Base-by-base conservation (phyloP, 768 basidiomycete species). In the Boletellus sp. region DNA sequence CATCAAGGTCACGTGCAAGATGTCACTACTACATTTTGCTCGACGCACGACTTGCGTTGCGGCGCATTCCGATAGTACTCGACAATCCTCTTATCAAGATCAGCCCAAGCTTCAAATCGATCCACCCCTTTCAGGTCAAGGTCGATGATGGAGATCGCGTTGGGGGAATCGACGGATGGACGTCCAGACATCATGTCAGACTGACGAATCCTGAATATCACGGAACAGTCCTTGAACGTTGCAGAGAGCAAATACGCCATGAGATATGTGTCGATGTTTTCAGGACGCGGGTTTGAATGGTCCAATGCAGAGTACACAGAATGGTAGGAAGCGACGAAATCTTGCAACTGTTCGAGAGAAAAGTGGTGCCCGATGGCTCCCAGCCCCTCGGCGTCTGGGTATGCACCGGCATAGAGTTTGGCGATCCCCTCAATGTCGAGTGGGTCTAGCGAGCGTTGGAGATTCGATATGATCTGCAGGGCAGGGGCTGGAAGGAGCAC, bases 151-250 rank as follows among this genome's bases (percentile, higher is more conserved):
- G 79, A 84, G 23, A 89, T 75, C 16, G 70, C 68, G 57, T 51
- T 70, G 67, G 47, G 51, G 34, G 42, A 48, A 39, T 34, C 46
- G 24, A 36, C 71, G 51, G 52, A 78, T 67, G 41, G 72, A 60
- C 20, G 16, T 12, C 40, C 47, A 42, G 39, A 37, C 16, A 19
- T 9, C 13, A 34, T 26, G 24, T 51, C 48, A 10, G 56, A 41
- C 13, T 41, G 56, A 50, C 37, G 42, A 42, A 59, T 52, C 19
- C 74, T 71, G 33, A 85, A 53, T 47, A 87, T 80, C 46, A 87
- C 50, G 1, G 94, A 96, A 70, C 95, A 99, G 67, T 99, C 95
- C 66, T 99, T 99, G 78, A 99, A 93, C 6, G 90, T 89, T 22
- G 91, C 91, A 5, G 92, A 92, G 45, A 97, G 83, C 19, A 93